phyloP scores from a whole-genome alignment of 495 filamentous ascomycete genomes.

The Echria macrotheca region DNA sequence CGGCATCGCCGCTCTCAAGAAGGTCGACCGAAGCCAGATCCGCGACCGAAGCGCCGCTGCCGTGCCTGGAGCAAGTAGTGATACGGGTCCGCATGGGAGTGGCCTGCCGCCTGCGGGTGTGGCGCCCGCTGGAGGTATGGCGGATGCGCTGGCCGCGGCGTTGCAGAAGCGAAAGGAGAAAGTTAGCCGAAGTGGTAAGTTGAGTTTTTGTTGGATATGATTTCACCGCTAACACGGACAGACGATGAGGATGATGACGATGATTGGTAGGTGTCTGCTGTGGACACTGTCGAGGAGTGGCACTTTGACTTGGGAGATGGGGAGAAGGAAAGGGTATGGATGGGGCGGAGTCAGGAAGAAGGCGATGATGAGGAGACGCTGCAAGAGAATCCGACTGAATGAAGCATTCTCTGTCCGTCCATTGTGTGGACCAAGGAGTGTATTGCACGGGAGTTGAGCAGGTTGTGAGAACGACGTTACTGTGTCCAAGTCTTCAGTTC shows the following conservation, averaged over 20 bases:
- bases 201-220: conserved; percentile 1
- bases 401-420: too few species aligned
- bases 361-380: too few species aligned
- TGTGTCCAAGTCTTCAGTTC: too few species aligned
- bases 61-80: conserved; percentile 51
- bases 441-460: too few species aligned
- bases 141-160: conserved; percentile 73
- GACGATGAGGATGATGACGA: conserved; percentile 79
- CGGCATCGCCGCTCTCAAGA: conserved; percentile 68
- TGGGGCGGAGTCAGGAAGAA: too few species aligned
- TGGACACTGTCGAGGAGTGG: too few species aligned
- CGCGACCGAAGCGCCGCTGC: conserved; percentile 70
- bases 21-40: conserved; percentile 71
- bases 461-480: too few species aligned
- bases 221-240: conserved; percentile 34
- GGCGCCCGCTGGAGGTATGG: conserved; percentile 46
- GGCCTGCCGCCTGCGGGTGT: conserved; percentile 46
- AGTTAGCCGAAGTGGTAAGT: conserved; percentile 87
- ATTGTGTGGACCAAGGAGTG: too few species aligned
- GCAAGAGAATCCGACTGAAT: too few species aligned
- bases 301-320: too few species aligned
- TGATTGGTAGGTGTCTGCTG: conserved; percentile 58
- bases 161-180: conserved; percentile 78
- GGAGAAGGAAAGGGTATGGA: too few species aligned
- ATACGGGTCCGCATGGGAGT: conserved; percentile 52